phyloP scores from a whole-genome alignment of 106 monocot genomes.

The Apostasia shenzhenica region DNA sequence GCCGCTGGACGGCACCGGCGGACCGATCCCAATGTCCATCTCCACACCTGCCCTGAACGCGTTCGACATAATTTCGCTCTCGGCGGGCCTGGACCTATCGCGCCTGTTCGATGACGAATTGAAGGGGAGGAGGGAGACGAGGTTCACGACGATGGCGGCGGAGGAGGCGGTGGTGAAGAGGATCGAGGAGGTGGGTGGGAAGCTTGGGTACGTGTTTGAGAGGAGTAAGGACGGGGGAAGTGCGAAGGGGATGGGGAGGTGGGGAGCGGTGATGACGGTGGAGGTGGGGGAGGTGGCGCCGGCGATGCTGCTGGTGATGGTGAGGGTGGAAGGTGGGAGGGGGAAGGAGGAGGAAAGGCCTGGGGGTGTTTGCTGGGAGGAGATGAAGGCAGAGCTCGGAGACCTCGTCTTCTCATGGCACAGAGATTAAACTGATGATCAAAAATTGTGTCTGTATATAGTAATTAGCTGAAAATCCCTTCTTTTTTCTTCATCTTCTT shows the following conservation, averaged over 20 bases:
- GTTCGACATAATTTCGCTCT: constrained; percentile 28
- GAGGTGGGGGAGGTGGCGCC: constrained; percentile 21
- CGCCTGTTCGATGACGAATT: constrained; percentile 18
- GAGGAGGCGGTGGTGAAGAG: constrained; percentile 14
- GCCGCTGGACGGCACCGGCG: constrained; percentile 1
- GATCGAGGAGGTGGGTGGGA: constrained; percentile 11
- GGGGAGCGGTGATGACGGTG: constrained; percentile 16
- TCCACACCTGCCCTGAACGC: constrained; percentile 13
- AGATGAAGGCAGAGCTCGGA: constrained; percentile 30
- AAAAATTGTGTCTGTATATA: no score
- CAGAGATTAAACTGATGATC: background rate
- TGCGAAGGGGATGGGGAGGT: background rate
- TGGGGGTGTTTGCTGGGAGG: constrained; percentile 23
- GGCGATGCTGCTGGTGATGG: constrained; percentile 20
- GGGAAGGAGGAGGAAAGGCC: background rate
- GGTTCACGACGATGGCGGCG: constrained; percentile 18
- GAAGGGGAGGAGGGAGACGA: constrained; percentile 1
- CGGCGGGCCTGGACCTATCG: constrained; percentile 22
- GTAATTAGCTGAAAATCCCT: no score
- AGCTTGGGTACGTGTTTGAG: constrained; percentile 21
- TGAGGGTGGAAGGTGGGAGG: constrained; percentile 11
- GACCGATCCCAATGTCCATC: constrained; percentile 11
- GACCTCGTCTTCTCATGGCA: constrained; percentile 45
- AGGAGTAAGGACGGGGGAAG: constrained; percentile 8
- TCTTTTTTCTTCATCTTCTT: no score